A percentile compares a stretch with the other conserved stretches of the same genome.
Evolutionary conservation across 2,329 filamentous ascomycete species (phyloP).

Genomic region (Lachnum nothofagi): DNA sequence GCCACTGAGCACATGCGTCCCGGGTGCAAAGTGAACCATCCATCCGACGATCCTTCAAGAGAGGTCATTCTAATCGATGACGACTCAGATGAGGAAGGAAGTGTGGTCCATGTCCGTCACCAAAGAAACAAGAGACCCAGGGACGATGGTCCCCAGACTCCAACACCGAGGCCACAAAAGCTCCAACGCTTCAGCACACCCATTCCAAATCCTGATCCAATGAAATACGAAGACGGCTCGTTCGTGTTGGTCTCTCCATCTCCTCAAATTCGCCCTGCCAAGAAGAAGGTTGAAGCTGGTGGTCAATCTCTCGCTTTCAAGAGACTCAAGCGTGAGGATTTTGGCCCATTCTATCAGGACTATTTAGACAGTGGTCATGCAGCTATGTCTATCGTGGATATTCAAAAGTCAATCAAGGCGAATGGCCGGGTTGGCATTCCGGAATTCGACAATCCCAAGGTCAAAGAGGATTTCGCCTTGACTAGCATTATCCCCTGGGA

Average conservation of each 20-base stretch:
- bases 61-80: conserved; percentile 5
- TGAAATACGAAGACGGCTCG: too few species aligned
- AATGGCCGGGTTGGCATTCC: conserved; percentile 55
- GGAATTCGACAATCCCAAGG: conserved; percentile 53
- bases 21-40: background rate
- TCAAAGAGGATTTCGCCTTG: conserved; percentile 54
- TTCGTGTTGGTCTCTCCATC: too few species aligned
- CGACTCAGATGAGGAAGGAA: conserved; percentile 9
- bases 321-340: background rate
- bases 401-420: conserved; percentile 50
- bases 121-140: too few species aligned
- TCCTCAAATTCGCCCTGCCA: background rate
- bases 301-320: background rate
- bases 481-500: conserved; percentile 57
- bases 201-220: background rate
- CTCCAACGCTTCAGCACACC: background rate
- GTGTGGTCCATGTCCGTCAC: background rate
- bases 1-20: conserved; percentile 33
- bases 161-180: too few species aligned
- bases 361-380: conserved; percentile 7
- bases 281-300: background rate
- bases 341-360: conserved; percentile 8
- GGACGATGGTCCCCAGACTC: too few species aligned
- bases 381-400: conserved; percentile 31
- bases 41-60: conserved; percentile 1